Evolutionary conservation across 75 land plant genomes (phyloP).

Genomic region (Sequoiadendron giganteum): DNA sequence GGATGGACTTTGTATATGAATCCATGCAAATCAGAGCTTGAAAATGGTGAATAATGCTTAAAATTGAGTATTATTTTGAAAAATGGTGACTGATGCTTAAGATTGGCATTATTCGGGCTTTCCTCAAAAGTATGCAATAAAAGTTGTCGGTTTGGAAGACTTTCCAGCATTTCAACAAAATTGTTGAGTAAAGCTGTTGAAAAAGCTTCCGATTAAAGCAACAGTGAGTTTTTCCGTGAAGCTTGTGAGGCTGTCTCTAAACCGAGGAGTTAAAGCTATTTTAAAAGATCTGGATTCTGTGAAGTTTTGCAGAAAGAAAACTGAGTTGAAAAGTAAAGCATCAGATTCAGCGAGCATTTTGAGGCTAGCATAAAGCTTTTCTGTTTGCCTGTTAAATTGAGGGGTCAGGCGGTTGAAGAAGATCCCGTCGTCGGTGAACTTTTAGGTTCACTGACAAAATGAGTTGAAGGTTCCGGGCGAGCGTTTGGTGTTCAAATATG

Average conservation of each 20-base stretch:
- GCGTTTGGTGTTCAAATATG: neutral
- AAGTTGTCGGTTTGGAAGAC: neutral
- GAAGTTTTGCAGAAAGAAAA: neutral
- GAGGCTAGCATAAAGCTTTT: neutral
- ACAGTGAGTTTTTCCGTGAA: neutral
- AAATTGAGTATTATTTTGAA: neutral
- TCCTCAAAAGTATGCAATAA: neutral
- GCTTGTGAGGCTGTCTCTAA: neutral
- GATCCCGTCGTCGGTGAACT: neutral
- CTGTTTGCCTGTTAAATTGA: neutral
- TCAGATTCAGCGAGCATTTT: neutral
- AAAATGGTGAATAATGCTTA: neutral
- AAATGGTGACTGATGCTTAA: neutral
- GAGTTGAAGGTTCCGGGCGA: neutral
- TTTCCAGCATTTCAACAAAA: neutral
- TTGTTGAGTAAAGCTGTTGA: neutral
- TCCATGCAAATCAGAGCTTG: neutral
- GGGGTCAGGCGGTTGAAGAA: neutral
- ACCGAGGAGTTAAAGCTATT: neutral
- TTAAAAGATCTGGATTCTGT: neutral
- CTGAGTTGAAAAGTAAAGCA: neutral
- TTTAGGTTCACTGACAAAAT: neutral
- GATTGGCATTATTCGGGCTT: neutral
- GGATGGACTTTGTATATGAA: neutral
- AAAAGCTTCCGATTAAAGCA: neutral